phyloP scores from a whole-genome alignment of 83 land plant species.

The Thuja plicata region DNA sequence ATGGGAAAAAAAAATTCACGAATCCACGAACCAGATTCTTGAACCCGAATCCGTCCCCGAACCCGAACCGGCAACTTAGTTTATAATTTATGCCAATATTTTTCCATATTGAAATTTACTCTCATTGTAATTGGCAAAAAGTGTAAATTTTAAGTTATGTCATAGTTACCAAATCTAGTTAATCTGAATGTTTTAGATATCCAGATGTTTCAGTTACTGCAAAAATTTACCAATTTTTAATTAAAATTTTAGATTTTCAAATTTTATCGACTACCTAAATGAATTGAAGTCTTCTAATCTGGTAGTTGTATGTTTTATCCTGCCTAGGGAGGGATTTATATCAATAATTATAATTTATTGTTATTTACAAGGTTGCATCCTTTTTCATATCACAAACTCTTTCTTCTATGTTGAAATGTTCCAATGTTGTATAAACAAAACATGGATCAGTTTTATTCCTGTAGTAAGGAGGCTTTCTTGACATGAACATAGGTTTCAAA shows the following conservation, averaged over 20 bases:
- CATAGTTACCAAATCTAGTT: too few species aligned
- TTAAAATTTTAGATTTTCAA: too few species aligned
- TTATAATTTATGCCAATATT: not conserved
- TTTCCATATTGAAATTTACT: not conserved
- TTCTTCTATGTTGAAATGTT: too few species aligned
- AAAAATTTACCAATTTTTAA: too few species aligned
- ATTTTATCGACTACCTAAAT: too few species aligned
- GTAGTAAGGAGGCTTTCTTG: conserved; percentile 11
- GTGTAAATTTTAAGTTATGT: not conserved
- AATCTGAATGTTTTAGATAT: too few species aligned
- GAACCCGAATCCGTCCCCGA: too few species aligned
- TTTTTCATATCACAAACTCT: not conserved
- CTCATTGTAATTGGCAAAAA: not conserved
- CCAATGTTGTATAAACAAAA: not conserved
- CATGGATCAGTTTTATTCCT: not conserved
- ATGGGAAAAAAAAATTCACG: too few species aligned
- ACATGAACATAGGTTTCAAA: conserved; percentile 23
- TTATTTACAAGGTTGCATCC: not conserved
- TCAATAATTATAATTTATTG: not conserved
- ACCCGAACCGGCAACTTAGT: too few species aligned
- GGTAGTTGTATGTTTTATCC: not conserved
- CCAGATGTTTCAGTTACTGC: too few species aligned
- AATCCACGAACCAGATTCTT: too few species aligned
- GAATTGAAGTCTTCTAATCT: too few species aligned
- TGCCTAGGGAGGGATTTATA: not conserved